Evolutionary conservation across 2,329 filamentous ascomycete species (phyloP), one percentile per base, ranked within the genome.

Genomic region (Blastomyces parvus): DNA sequence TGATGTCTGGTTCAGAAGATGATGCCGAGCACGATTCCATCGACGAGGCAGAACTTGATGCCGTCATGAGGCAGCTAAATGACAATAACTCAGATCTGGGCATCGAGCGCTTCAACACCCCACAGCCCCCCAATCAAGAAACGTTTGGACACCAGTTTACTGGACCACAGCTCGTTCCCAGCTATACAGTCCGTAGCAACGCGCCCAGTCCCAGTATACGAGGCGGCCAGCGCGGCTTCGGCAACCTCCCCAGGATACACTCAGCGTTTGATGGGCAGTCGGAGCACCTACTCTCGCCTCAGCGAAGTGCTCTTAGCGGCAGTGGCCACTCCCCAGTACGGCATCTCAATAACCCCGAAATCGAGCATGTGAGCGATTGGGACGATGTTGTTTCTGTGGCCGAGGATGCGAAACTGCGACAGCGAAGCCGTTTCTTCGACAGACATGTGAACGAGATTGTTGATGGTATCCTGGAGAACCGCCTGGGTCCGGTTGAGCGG

Each of bases 401-500:
- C 42, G 90, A 95, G 70, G 90, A 95, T 64, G 84, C 86, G 60
- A 96, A 96, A 75, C 80, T 97, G 63, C 86, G 89, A 67, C 86
- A 87, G 61, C 86, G 91, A 58, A 90, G 89, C 66, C 84, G 86
- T 57, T 97, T 96, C 82, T 97, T 97, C 70, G 91, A 97, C 71
- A 88, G 86, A 57, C 91, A 90, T 71, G 90, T 99, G 66, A 91
- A 96, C 72, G 86, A 91, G 60, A 78, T 97, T 67, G 89, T 99
- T 67, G 89, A 89, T 61, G 85, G 84, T 58, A 81, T 94, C 3
- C 78, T 99, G 60, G 85, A 91, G 61, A 84, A 87, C 66, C 87
- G 89, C 50, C 81, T 99, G 8, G 85, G 85, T 64, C 93, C 94
- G 42, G 78, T 99, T 38, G 90, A 97, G 76, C 86, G 87, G 72